Base-by-base conservation (phyloP, 768 basidiomycete species). In the Nidularia sp. region DNA sequence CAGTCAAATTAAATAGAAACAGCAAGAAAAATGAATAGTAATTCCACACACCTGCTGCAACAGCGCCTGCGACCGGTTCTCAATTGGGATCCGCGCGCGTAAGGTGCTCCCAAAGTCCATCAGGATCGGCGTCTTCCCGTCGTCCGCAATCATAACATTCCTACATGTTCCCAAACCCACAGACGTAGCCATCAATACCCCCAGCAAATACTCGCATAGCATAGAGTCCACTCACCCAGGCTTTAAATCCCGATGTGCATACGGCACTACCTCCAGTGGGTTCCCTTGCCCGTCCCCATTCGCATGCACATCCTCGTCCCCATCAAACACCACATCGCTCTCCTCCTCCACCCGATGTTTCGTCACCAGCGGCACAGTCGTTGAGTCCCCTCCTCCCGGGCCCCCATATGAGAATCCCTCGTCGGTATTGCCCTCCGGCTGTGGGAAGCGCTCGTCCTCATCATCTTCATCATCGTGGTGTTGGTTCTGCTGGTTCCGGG, bases 91-190 rank as follows among this genome's bases (percentile, higher is more conserved):
- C 32, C 95, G 77, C 3, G 97, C 97, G 66, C 89, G 90, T 62
- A 86, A 77, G 1, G 88, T 81, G 56, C 93, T 97, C 15, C 97
- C 97, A 68, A 99, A 94, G 69, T 99, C 97, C 97, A 99, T 99
- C 6, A 99, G 81, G 53, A 99, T 90, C 1, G 97, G 90, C 22
- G 74, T 76, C 6, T 80, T 75, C 1, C 90, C 93, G 50, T 97
- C 90, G 61, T 99, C 96, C 10, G 94, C 81, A 53, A 98, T 81
- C 96, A 99, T 99, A 52, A 99, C 80, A 63, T 99, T 99, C 48
- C 94, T 98, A 43, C 8, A 49, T 13, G 7, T 39, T 39, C 36
- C 9, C 15, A 9, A 39, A 15, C 36, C 9, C 36, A 39, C 18
- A 18, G 18, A 18, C 18, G 18, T 18, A 12, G 2, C 35, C 42